Evolutionary conservation across 805 yeast species (phyloP).

Genomic region (Yarrowia hollandica): DNA sequence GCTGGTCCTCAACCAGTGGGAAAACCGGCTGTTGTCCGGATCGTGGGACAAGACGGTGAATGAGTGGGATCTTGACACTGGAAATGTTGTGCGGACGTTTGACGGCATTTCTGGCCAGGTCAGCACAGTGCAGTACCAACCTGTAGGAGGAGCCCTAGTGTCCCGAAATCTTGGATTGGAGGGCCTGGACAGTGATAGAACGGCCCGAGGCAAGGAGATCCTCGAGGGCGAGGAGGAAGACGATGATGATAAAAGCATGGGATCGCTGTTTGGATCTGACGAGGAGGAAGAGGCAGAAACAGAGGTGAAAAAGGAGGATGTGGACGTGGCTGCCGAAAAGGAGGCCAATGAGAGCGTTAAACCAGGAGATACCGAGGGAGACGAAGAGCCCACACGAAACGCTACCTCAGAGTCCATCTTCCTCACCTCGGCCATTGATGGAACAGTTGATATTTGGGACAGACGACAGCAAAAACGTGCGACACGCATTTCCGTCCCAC

Average conservation of each 20-base stretch:
- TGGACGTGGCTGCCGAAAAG: background rate
- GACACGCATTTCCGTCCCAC: conserved; percentile 54
- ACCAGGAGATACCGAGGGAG: conserved; percentile 16
- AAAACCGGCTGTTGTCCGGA: conserved; percentile 71
- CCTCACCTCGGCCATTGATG: conserved; percentile 80
- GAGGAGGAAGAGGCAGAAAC: conserved; percentile 44
- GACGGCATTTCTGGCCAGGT: conserved; percentile 72
- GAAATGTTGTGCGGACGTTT: conserved; percentile 53
- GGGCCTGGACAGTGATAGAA: conserved; percentile 33
- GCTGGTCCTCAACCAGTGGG: conserved; percentile 59
- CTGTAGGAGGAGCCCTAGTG: conserved; percentile 37
- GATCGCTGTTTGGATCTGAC: conserved; percentile 60
- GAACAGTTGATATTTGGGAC: conserved; percentile 82
- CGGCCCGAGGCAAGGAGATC: conserved; percentile 22
- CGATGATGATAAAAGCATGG: conserved; percentile 44
- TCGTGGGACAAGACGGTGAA: conserved; percentile 83
- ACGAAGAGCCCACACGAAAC: background rate
- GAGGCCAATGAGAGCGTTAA: conserved; percentile 30
- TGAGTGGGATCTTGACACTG: conserved; percentile 85
- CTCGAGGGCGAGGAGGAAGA: conserved; percentile 31
- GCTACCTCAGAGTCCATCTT: conserved; percentile 48
- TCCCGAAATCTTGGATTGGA: conserved; percentile 34
- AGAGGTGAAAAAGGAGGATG: background rate
- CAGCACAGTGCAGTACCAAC: conserved; percentile 64
- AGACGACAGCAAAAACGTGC: conserved; percentile 51